A percentile compares a stretch with the other conserved stretches of the same genome.
Evolutionary conservation across 2,329 filamentous ascomycete species (phyloP).

Genomic region (Aspergillus texensis): DNA sequence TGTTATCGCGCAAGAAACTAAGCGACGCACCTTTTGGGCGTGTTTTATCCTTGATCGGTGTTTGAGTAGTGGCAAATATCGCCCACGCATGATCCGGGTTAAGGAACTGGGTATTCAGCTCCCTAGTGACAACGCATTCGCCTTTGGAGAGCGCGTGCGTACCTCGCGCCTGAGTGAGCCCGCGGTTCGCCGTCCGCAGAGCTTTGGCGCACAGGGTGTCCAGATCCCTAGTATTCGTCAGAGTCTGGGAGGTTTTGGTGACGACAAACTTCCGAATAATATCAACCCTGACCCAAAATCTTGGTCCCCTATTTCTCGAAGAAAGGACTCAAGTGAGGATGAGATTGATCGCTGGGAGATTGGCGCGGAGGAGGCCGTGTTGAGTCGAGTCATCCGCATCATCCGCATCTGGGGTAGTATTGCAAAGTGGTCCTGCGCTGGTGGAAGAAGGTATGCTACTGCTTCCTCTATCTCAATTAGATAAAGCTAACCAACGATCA

Average conservation of each 20-base stretch:
- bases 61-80: conserved; percentile 57
- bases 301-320: conserved; percentile 43
- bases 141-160: conserved; percentile 57
- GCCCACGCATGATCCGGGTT: conserved; percentile 55
- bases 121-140: conserved; percentile 59
- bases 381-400: conserved; percentile 58
- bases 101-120: conserved; percentile 57
- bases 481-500: background rate
- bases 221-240: conserved; percentile 47
- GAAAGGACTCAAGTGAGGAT: conserved; percentile 43
- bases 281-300: conserved; percentile 37
- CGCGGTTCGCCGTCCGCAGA: conserved; percentile 38
- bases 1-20: conserved; percentile 57
- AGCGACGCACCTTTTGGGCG: conserved; percentile 60
- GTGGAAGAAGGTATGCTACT: conserved; percentile 52
- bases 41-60: conserved; percentile 61
- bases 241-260: conserved; percentile 36
- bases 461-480: background rate
- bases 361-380: conserved; percentile 55
- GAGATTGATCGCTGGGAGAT: conserved; percentile 56
- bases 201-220: conserved; percentile 45
- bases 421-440: conserved; percentile 57
- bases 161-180: conserved; percentile 54
- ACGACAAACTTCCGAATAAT: conserved; percentile 41
- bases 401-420: conserved; percentile 60